Evolutionary conservation across 2,329 filamentous ascomycete species (phyloP).

Genomic region (Exophiala sideris): DNA sequence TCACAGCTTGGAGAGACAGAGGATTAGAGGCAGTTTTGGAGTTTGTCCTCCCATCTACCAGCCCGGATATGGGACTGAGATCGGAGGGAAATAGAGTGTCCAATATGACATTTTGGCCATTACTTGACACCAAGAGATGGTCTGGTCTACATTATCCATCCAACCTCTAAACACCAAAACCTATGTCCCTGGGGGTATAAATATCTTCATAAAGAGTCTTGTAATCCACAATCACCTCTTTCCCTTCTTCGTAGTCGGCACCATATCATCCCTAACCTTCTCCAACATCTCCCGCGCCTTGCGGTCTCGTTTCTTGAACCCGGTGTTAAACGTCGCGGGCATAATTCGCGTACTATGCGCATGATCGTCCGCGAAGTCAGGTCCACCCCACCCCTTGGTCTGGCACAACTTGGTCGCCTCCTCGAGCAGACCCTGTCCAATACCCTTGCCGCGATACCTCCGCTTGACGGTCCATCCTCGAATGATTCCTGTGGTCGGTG

Average conservation of each 20-base stretch:
- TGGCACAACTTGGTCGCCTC: constrained; percentile 67
- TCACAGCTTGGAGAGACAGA: no score
- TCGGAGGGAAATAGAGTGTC: no score
- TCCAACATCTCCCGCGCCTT: constrained; percentile 47
- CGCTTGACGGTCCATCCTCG: constrained; percentile 77
- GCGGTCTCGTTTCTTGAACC: constrained; percentile 58
- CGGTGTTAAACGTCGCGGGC: constrained; percentile 56
- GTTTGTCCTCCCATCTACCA: no score
- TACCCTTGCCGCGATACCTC: constrained; percentile 65
- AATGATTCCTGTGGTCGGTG: constrained; percentile 42
- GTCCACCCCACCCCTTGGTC: constrained; percentile 64
- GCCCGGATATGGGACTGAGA: no score
- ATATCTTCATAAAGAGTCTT: no score
- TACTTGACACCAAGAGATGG: no score
- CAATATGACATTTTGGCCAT: no score
- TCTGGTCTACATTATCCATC: no score
- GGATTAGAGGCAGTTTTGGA: no score
- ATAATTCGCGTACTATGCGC: constrained; percentile 68
- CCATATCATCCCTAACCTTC: constrained; percentile 19
- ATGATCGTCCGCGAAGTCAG: constrained; percentile 73
- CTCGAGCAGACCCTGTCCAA: constrained; percentile 69
- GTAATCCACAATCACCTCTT: constrained; percentile 5
- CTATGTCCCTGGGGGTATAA: no score
- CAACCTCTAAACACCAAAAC: no score
- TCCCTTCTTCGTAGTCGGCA: constrained; percentile 6